These are phyloP conservation scores for Microcyclosporella mali DNA, from an alignment of 2,329 filamentous ascomycete genomes.

Conservation along the genomic window DNA sequence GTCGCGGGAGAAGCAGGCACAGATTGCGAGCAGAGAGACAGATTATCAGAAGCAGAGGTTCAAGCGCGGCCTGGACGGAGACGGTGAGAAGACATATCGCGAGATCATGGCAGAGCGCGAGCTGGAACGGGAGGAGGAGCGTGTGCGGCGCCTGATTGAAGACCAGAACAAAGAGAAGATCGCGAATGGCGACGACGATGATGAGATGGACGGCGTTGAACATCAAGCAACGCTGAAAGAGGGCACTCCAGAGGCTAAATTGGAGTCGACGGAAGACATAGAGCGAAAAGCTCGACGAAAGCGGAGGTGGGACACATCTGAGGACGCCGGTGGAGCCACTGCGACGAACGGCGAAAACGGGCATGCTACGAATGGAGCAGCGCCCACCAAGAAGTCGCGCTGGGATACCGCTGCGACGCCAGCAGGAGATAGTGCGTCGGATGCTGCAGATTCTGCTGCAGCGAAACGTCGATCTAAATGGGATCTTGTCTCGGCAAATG, in stretches of 20 bases:
- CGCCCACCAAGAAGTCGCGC: conserved; percentile 54
- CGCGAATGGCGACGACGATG: conserved; percentile 66
- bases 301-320: conserved; percentile 39
- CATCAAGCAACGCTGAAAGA: conserved; percentile 69
- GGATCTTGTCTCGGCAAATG: conserved; percentile 78
- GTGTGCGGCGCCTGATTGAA: conserved; percentile 72
- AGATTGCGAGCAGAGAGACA: conserved; percentile 87
- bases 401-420: conserved; percentile 72
- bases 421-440: conserved; percentile 45
- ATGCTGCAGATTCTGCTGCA: conserved; percentile 23
- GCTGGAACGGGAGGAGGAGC: conserved; percentile 86
- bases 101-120: conserved; percentile 89
- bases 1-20: conserved; percentile 78
- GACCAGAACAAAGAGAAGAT: conserved; percentile 62
- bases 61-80: conserved; percentile 71
- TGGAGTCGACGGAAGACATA: conserved; percentile 55
- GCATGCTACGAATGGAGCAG: conserved; percentile 19
- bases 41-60: conserved; percentile 97
- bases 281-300: conserved; percentile 94
- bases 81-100: conserved; percentile 70
- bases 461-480: conserved; percentile 77
- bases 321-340: conserved; percentile 33
- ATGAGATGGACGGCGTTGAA: conserved; percentile 53
- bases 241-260: conserved; percentile 33
- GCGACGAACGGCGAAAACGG: conserved; percentile 12